Conservation (phyloP, 495 filamentous ascomycete genomes). For the Aspergillus leporis region DNA sequence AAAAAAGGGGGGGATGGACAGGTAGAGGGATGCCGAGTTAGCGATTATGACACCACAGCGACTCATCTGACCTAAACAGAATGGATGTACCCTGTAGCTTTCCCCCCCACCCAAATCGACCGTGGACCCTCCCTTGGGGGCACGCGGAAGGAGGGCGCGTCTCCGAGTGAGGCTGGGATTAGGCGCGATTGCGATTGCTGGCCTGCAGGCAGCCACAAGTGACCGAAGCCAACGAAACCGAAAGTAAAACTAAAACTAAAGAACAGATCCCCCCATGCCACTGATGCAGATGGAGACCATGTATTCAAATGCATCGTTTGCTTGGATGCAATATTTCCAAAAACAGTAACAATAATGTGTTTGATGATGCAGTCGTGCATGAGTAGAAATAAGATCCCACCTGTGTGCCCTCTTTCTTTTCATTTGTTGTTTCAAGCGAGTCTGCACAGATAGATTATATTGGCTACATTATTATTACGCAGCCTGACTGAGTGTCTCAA, state of each 20-base stretch:
- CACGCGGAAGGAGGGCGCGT: conserved; percentile 28
- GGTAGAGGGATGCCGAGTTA: neutral
- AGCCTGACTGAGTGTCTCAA: conserved; percentile 2
- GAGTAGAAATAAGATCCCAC: neutral
- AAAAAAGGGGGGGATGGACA: neutral
- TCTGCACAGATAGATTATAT: neutral
- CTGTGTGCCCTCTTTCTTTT: neutral
- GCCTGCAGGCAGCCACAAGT: conserved; percentile 24
- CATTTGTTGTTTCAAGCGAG: neutral
- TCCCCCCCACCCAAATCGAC: neutral
- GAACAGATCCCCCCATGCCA: conserved; percentile 15
- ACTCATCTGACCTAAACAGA: conserved; percentile 11
- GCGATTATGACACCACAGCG: neutral
- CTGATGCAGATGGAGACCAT: conserved; percentile 15
- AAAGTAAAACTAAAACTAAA: neutral
- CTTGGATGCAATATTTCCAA: conserved; percentile 15
- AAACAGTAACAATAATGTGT: conserved; percentile 21
- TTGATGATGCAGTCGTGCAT: conserved; percentile 12
- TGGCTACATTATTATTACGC: conserved; percentile 1
- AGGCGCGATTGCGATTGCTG: conserved; percentile 20
- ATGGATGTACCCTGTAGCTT: neutral
- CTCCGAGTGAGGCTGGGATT: conserved; percentile 32
- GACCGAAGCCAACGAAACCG: conserved; percentile 2
- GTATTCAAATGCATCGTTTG: neutral
- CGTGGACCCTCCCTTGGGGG: conserved; percentile 1